phyloP scores from a whole-genome alignment of 139 green algal genomes.

The Tetraselmis chui region DNA sequence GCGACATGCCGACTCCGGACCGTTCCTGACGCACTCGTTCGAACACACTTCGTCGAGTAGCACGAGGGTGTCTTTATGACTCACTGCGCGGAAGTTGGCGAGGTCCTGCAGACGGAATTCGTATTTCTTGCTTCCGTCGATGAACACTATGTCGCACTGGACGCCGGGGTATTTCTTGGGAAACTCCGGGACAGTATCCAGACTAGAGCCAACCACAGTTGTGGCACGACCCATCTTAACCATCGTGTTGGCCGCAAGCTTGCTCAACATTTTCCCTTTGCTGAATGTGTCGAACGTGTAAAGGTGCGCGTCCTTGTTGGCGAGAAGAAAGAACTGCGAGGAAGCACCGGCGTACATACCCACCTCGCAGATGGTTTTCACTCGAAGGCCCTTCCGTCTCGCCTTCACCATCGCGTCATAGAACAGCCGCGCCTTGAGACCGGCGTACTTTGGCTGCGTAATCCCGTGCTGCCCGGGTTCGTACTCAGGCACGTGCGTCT shows the following conservation, averaged over 20 bases:
- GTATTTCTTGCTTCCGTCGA: neutral
- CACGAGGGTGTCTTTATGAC: neutral
- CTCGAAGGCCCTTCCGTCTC: neutral
- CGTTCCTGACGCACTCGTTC: neutral
- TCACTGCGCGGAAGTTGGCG: neutral
- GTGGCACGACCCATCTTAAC: neutral
- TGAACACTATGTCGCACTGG: neutral
- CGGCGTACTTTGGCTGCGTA: neutral
- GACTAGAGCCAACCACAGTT: neutral
- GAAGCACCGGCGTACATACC: neutral
- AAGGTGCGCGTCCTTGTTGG: neutral
- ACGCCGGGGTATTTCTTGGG: neutral
- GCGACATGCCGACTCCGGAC: neutral
- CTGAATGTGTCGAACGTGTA: neutral
- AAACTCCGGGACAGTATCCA: neutral
- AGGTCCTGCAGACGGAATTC: neutral
- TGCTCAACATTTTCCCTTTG: neutral
- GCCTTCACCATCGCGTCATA: neutral
- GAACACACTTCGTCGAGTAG: neutral
- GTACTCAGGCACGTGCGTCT: too few relatives aligned
- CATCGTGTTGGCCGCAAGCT: neutral
- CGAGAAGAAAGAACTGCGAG: neutral
- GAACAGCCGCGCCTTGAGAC: neutral
- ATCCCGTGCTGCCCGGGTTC: neutral
- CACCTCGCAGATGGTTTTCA: neutral